Evolutionary conservation across 345 rosid species (phyloP), one percentile per base, ranked within the genome.

Genomic region (Salix dunnii): DNA sequence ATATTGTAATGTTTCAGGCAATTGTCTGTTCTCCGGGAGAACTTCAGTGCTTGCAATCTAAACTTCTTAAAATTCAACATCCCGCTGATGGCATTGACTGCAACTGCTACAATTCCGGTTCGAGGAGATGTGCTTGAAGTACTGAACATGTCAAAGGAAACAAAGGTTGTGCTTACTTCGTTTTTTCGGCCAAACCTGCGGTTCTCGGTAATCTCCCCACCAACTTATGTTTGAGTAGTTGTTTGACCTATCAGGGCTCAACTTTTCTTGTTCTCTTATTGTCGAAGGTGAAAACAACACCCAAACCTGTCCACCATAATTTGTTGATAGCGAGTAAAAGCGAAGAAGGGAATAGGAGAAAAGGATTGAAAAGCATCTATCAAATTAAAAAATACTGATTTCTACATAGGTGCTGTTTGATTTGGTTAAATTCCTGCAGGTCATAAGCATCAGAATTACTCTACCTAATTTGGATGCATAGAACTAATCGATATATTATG

Each of bases 21-120:
- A 61, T 74, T 94, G 87, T 91, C 91, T 65, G 76, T 85, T 61
- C 78, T 94, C 84, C 86, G 94, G 70, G 88, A 91, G 83, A 90
- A 82, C 72, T 92, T 94, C 87, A 86, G 86, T 79, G 64, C 82
- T 71, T 73, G 83, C 76, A 87, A 67, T 77, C 79, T 89, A 81
- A 82, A 85, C 38, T 90, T 84, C 86, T 86, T 90, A 81, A 87
- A 85, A 68, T 81, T 69, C 70, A 90, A 92, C 86, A 82, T 92
- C 60, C 96, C 98, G 18, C 75, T 94, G 74, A 94, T 94, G 97
- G 96, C 94, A 70, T 85, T 94, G 90, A 94, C 98, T 69, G 97
- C 98, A 73, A 94, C 97, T 21, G 98, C 98, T 77, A 92, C 96
- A 31, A 51, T 71, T 84, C 89, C 71, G 66, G 98, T 92, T 76